Percentiles rank a stretch among this genome's conserved stretches.
Evolutionary conservation across 2,329 filamentous ascomycete species (phyloP).

Genomic region (Colletotrichum simmondsii): DNA sequence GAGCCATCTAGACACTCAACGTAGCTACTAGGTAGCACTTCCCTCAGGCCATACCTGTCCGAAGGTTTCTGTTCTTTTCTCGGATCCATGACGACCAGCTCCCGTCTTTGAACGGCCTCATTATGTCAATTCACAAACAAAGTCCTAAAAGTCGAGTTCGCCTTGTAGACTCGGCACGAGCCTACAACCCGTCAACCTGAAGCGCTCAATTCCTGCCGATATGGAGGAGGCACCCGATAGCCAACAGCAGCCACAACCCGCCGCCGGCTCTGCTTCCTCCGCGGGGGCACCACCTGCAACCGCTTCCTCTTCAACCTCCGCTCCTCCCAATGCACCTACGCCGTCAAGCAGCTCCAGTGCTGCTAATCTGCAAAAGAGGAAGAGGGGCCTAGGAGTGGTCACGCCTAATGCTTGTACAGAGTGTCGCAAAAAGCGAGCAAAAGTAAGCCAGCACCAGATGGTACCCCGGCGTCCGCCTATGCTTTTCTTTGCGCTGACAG

Average conservation of each 20-base stretch:
- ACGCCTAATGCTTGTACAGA: constrained; percentile 71
- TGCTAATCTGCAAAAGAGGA: constrained; percentile 60
- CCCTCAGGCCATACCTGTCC: background rate
- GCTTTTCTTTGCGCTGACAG: background rate
- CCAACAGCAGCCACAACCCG: constrained; percentile 26
- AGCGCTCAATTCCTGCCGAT: constrained; percentile 32
- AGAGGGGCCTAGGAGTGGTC: constrained; percentile 65
- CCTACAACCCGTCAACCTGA: constrained; percentile 32
- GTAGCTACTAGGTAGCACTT: background rate
- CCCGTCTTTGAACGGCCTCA: constrained; percentile 31
- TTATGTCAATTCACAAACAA: constrained; percentile 33
- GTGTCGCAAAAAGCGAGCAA: constrained; percentile 71
- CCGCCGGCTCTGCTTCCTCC: constrained; percentile 32
- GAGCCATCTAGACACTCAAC: background rate
- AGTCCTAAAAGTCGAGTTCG: constrained; percentile 30
- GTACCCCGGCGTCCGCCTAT: background rate
- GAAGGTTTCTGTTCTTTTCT: background rate
- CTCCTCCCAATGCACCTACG: constrained; percentile 7
- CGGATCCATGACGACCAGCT: constrained; percentile 13
- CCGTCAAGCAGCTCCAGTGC: constrained; percentile 23
- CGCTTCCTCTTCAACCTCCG: constrained; percentile 2
- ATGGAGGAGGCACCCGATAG: constrained; percentile 35
- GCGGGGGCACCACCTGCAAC: constrained; percentile 16
- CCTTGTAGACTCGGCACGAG: constrained; percentile 28
- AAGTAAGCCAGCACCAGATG: constrained; percentile 51